These are phyloP conservation scores for Trametes hirsuta DNA, from an alignment of 1,284 basidiomycete species.

Conservation along the genomic window DNA sequence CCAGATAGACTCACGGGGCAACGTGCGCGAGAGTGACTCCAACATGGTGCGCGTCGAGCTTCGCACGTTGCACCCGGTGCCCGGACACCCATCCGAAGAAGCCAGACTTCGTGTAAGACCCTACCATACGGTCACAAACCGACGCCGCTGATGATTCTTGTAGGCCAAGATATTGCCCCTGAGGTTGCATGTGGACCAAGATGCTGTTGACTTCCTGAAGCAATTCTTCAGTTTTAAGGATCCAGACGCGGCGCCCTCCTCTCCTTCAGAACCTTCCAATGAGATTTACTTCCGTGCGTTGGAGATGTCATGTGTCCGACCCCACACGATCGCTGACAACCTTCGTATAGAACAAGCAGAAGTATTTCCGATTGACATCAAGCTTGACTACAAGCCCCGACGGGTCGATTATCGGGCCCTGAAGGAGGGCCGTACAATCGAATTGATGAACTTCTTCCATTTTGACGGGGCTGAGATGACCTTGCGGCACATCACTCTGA, in stretches of 20 bases:
- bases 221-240: conserved; percentile 92
- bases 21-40: conserved; percentile 86
- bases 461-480: conserved; percentile 99
- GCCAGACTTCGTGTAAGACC: conserved; percentile 75
- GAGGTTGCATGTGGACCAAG: conserved; percentile 95
- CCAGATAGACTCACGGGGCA: conserved; percentile 80
- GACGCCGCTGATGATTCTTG: not conserved
- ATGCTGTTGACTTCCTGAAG: conserved; percentile 97
- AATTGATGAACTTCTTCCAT: conserved; percentile 99
- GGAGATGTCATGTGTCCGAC: conserved; percentile 5
- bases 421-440: conserved; percentile 89
- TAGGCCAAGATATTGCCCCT: conserved; percentile 90
- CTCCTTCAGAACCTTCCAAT: conserved; percentile 39
- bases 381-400: conserved; percentile 98
- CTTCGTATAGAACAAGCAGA: conserved; percentile 77
- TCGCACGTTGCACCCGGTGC: conserved; percentile 70
- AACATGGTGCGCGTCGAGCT: conserved; percentile 93
- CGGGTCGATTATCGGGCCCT: conserved; percentile 95
- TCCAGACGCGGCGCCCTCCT: conserved; percentile 45
- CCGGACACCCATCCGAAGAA: conserved; percentile 73
- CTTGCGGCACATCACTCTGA: conserved; percentile 87
- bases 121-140: not conserved
- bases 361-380: conserved; percentile 88
- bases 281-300: conserved; percentile 78
- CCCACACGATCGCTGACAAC: not conserved